Evolutionary conservation across 148 eudicot genomes (phyloP), one percentile per base, ranked within the genome.

Genomic region (Tetragonia tetragonoides): DNA sequence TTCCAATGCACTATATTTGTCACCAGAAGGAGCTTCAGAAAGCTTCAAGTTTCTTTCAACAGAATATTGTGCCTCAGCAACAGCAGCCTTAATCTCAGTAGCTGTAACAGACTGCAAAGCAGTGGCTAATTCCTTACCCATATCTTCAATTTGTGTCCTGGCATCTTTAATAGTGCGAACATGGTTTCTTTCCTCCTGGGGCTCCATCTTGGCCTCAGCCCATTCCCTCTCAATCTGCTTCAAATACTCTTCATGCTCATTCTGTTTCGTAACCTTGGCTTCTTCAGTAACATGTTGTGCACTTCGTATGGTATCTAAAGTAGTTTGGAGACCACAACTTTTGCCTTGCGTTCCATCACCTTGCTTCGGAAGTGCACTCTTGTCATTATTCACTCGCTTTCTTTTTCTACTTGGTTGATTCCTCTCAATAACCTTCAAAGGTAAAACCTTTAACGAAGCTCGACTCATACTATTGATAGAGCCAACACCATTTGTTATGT

Each of bases 151-250:
- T 87, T 90, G 96, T 81, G 79, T 85, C 87, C 87, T 86, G 68
- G 89, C 88, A 84, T 86, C 86, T 77, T 87, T 90, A 77, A 88
- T 83, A 53, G 73, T 78, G 21, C 91, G 86, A 70, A 83, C 88
- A 76, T 78, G 86, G 73, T 86, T 89, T 6, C 94, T 86, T 77
- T 93, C 91, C 75, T 83, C 91, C 73, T 93, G 90, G 20, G 93
- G 93, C 83, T 93, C 94, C 67, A 85, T 91, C 87, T 91, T 93
- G 66, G 92, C 97, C 86, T 93, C 97, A 70, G 94, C 94, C 97
- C 96, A 93, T 78, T 95, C 97, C 78, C 84, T 88, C 93, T 95
- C 97, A 79, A 93, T 87, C 78, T 83, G 79, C 79, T 86, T 89
- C n/a, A 87, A 41, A 76, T 95, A 82, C 70, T 90, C 92, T 74